A percentile compares a stretch with the other conserved stretches of the same genome.
These are phyloP conservation scores for Casaregolazyma suthepensis DNA, from an alignment of 1,139 yeast species.

Conservation along the genomic window DNA sequence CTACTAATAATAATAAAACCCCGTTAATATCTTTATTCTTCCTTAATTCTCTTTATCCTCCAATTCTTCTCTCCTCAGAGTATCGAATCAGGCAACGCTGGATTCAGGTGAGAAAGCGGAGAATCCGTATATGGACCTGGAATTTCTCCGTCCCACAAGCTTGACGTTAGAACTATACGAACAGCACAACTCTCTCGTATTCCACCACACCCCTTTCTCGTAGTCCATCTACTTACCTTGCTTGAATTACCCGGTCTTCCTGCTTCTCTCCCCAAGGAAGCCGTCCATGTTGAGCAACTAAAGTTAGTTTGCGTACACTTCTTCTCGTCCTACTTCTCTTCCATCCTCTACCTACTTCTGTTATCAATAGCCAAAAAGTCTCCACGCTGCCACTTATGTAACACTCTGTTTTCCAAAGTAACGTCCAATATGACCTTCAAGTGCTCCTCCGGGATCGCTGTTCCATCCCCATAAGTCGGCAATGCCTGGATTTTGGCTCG, in stretches of 20 bases:
- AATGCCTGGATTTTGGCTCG: slow-evolving; percentile 12
- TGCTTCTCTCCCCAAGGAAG: slow-evolving; percentile 13
- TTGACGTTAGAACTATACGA: not conserved
- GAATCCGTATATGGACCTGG: slow-evolving; percentile 10
- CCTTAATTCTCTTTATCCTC: too few species aligned
- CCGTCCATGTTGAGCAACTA: slow-evolving; percentile 12
- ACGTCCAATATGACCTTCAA: slow-evolving; percentile 10
- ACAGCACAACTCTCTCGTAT: too few species aligned
- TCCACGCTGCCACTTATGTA: slow-evolving; percentile 15
- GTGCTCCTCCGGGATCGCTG: slow-evolving; percentile 13
- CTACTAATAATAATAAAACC: not conserved
- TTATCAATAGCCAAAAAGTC: slow-evolving; percentile 14
- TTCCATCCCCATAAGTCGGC: slow-evolving; percentile 15
- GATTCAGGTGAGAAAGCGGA: slow-evolving; percentile 6
- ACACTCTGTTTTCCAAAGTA: slow-evolving; percentile 13
- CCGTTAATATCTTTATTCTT: not conserved
- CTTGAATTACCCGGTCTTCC: slow-evolving; percentile 12
- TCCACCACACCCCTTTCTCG: too few species aligned
- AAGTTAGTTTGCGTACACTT: too few species aligned
- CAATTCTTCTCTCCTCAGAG: not conserved
- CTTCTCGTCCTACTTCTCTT: too few species aligned
- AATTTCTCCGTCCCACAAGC: slow-evolving; percentile 13
- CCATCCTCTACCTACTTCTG: slow-evolving; percentile 4
- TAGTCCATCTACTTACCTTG: slow-evolving; percentile 10
- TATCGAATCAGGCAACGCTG: slow-evolving; percentile 7